Base-by-base conservation (phyloP, 2,329 filamentous ascomycete species). In the Cercospora sp. region DNA sequence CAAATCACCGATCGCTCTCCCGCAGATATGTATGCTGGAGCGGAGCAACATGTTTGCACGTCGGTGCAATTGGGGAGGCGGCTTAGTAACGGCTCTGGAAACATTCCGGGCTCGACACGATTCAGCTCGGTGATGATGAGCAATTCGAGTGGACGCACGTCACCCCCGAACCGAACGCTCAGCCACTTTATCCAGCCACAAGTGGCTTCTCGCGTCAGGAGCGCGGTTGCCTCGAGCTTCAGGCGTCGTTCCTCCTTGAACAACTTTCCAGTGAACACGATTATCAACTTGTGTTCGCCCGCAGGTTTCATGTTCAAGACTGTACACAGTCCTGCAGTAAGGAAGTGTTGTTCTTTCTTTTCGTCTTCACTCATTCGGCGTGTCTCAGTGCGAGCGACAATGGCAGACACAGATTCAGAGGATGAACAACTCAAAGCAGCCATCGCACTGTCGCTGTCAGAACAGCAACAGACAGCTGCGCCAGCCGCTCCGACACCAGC, bases 381-480 rank as follows among this genome's bases (percentile, higher is more conserved):
- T 5, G 6, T n/a, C 28, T 59, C 55, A 36, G 18, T 26, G n/a
- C 55, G 31, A 33, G 30, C 55, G 55, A 59, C 30, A 55, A 63
- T 63, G 60, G 60, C 60, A 63, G 60, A 63, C 13, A 23, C 42
- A 28, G 76, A 70, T 70, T 83, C 86, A 57, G 85, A 88, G 20
- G 86, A 90, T 62, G 86, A 87, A 67, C 86, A 87, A 31, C 78
- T 90, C n/a, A 83, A 83, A 30, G 82, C 81, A 67, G 88, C 89
- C 31, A 88, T 91, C 66, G 87, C 81, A 63, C 6, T 80, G 76
- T 77, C 75, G 9, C 55, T 75, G 36, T 73, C 69, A 13, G 39
- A 51, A 13, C 45, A 63, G 7, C 42, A 51, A 48, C 30, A 57
- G 18, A 10, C 31, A 53, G 57, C n/a, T 16, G 20, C n/a, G 16